Conservation (phyloP, 1,139 yeast genomes). For the Fermentozyma sake region DNA sequence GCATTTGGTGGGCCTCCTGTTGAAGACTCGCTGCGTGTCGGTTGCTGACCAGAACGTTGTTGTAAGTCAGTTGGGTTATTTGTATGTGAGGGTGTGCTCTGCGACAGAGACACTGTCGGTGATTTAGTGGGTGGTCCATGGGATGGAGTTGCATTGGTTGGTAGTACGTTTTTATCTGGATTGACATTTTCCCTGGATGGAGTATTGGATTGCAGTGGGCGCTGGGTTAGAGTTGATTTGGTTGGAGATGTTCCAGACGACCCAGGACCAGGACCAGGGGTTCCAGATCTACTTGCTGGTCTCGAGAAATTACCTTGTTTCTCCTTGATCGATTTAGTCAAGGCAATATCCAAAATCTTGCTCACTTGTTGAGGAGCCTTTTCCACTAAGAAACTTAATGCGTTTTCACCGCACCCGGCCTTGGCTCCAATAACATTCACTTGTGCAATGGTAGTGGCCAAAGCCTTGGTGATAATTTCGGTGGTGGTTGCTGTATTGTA, state of each 20-base stretch:
- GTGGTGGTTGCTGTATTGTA: slow-evolving; percentile 72
- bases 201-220: background rate
- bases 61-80: slow-evolving; percentile 1
- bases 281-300: slow-evolving; percentile 23
- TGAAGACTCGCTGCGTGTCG: no score
- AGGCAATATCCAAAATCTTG: slow-evolving; percentile 75
- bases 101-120: slow-evolving; percentile 1
- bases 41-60: no score
- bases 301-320: slow-evolving; percentile 27
- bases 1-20: slow-evolving; percentile 1
- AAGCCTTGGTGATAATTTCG: slow-evolving; percentile 80
- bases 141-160: slow-evolving; percentile 1
- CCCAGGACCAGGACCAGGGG: slow-evolving; percentile 21
- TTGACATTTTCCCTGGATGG: no score
- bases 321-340: slow-evolving; percentile 73
- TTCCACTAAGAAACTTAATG: slow-evolving; percentile 73
- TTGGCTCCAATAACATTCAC: slow-evolving; percentile 83
- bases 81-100: background rate
- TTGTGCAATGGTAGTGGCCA: slow-evolving; percentile 90
- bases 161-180: no score
- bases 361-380: slow-evolving; percentile 86
- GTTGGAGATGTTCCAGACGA: slow-evolving; percentile 1
- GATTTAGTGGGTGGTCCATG: slow-evolving; percentile 1
- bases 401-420: slow-evolving; percentile 79
- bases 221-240: background rate